Percentiles rank a stretch among this genome's conserved stretches.
Conservation (phyloP, 1,284 basidiomycete genomes). For the Grifola frondosa region DNA sequence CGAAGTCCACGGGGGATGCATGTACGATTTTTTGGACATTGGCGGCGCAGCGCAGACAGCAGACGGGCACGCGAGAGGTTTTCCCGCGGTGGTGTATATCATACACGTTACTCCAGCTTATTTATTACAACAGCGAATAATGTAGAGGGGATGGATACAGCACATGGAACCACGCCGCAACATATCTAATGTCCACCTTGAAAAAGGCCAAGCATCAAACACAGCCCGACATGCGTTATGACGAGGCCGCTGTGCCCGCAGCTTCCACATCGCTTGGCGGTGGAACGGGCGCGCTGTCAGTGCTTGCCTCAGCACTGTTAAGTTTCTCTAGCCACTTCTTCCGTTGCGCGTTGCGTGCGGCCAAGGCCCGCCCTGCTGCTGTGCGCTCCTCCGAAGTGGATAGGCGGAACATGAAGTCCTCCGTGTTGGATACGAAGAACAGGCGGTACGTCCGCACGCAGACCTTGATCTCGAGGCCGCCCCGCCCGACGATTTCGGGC, state of each 20-base stretch:
- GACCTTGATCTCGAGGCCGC: slow-evolving; percentile 78
- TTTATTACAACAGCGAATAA: slow-evolving; percentile 15
- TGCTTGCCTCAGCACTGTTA: too few relatives aligned
- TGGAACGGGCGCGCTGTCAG: too few relatives aligned
- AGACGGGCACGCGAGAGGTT: neutral
- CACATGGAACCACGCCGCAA: neutral
- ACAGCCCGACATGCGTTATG: too few relatives aligned
- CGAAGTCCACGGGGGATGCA: neutral
- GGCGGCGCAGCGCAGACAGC: neutral
- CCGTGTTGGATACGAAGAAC: slow-evolving; percentile 77
- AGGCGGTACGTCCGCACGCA: slow-evolving; percentile 84
- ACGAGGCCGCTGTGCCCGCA: too few relatives aligned
- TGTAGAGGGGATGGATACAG: slow-evolving; percentile 11
- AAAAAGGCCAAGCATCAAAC: too few relatives aligned
- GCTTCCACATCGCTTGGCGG: too few relatives aligned
- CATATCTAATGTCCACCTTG: neutral
- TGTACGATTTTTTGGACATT: neutral
- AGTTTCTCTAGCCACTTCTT: slow-evolving; percentile 33
- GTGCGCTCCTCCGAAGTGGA: slow-evolving; percentile 36
- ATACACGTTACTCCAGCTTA: too few relatives aligned
- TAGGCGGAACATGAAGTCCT: slow-evolving; percentile 60
- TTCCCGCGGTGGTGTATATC: too few relatives aligned
- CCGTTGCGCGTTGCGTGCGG: slow-evolving; percentile 21
- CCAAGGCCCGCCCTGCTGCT: slow-evolving; percentile 20
- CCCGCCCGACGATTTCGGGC: slow-evolving; percentile 39